Conservation (phyloP, 2,329 filamentous ascomycete species). For the Apiospora pterosperma region DNA sequence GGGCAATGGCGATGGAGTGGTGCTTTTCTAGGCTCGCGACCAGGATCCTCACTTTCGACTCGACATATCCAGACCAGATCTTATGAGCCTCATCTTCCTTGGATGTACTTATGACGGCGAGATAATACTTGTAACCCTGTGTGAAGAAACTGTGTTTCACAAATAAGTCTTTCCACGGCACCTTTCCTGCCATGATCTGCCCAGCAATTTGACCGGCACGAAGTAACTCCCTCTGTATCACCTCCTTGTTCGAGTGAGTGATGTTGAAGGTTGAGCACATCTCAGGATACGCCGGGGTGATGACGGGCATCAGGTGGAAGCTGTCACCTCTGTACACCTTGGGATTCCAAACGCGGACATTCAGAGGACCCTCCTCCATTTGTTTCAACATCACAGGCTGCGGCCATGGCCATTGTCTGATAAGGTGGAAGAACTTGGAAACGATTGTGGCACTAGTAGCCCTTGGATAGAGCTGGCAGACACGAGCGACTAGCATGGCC, state of each 20-base stretch:
- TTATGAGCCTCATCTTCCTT: constrained; percentile 80
- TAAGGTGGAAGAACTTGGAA: constrained; percentile 90
- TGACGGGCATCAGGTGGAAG: constrained; percentile 94
- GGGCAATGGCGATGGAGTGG: constrained; percentile 74
- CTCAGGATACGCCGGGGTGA: constrained; percentile 93
- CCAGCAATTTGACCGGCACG: constrained; percentile 75
- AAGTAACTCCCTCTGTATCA: constrained; percentile 80
- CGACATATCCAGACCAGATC: constrained; percentile 85
- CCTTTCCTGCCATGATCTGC: constrained; percentile 73
- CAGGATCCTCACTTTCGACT: constrained; percentile 86
- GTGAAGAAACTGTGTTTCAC: constrained; percentile 92
- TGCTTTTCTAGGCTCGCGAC: constrained; percentile 81
- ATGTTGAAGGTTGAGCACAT: constrained; percentile 98
- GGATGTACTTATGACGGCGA: constrained; percentile 81
- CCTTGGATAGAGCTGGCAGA: constrained; percentile 94
- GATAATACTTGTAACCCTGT: constrained; percentile 89
- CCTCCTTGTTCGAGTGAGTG: constrained; percentile 76
- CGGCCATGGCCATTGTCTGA: constrained; percentile 91
- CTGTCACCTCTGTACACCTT: constrained; percentile 80
- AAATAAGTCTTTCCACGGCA: constrained; percentile 85
- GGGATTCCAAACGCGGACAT: constrained; percentile 92
- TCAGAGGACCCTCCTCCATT: constrained; percentile 77
- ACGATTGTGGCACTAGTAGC: constrained; percentile 87
- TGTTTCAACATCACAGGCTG: constrained; percentile 86
- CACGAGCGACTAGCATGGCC: constrained; percentile 94